phyloP scores from a whole-genome alignment of 352 stramenopile genomes.

The Globisporangium middletonii region DNA sequence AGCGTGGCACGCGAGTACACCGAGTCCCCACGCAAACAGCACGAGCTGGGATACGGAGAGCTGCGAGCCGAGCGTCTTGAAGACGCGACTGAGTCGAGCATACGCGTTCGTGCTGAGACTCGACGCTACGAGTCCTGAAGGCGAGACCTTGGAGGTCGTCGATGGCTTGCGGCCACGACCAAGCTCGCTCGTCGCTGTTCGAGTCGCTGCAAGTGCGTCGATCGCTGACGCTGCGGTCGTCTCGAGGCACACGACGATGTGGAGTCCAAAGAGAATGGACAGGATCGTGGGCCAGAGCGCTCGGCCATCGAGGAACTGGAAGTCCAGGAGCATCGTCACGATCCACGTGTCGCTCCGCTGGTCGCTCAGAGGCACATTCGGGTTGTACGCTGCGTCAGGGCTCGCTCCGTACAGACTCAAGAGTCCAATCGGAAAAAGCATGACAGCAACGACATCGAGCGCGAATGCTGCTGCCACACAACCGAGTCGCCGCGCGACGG shows the following conservation, averaged over 20 bases:
- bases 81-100: not conserved
- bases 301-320: slow-evolving; percentile 1
- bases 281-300: not conserved
- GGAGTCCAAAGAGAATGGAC: not conserved
- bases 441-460: slow-evolving; percentile 1
- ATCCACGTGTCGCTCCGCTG: slow-evolving; percentile 6
- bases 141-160: too few species aligned
- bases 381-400: not conserved
- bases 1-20: slow-evolving; percentile 4
- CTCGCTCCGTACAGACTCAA: not conserved
- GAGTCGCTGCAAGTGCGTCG: too few species aligned
- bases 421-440: slow-evolving; percentile 1
- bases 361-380: not conserved
- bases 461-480: not conserved
- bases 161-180: too few species aligned
- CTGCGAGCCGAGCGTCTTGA: too few species aligned
- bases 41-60: not conserved
- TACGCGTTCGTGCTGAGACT: too few species aligned
- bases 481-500: not conserved
- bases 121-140: too few species aligned
- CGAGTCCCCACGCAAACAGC: slow-evolving; percentile 3
- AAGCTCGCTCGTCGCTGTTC: too few species aligned
- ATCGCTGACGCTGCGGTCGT: not conserved
- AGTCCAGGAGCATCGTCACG: slow-evolving; percentile 7
- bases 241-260: slow-evolving; percentile 2